Percentiles rank a stretch among this genome's conserved stretches.
These are phyloP conservation scores for Cynanchum wilfordii DNA, from an alignment of 257 asterid genomes.

Conservation along the genomic window DNA sequence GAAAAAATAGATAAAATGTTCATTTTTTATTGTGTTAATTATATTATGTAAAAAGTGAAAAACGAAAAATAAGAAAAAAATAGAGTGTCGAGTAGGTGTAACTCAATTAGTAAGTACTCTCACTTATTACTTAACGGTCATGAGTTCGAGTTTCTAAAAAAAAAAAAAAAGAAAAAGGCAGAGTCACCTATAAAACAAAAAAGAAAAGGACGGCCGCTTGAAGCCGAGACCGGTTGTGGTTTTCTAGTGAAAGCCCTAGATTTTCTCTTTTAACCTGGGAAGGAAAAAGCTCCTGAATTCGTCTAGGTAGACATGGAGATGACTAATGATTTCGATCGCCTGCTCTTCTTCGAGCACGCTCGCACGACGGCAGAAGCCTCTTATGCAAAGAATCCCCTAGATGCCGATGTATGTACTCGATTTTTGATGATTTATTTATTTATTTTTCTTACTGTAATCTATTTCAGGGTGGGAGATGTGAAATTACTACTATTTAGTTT, in stretches of 20 bases:
- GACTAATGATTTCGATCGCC: slow-evolving; percentile 76
- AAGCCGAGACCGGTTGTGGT: not conserved
- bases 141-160: no score
- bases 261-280: not conserved
- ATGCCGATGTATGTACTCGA: slow-evolving; percentile 53
- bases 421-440: not conserved
- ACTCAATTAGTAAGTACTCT: no score
- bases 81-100: no score
- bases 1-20: no score
- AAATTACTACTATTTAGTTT: not conserved
- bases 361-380: slow-evolving; percentile 72
- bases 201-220: not conserved
- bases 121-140: no score
- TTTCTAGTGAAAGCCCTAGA: not conserved
- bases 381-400: slow-evolving; percentile 63
- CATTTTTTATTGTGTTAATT: no score
- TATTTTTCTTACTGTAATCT: not conserved
- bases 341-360: slow-evolving; percentile 81
- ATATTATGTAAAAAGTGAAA: no score
- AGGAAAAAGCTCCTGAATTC: not conserved
- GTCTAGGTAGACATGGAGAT: slow-evolving; percentile 34
- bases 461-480: not conserved
- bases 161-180: no score
- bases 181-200: no score
- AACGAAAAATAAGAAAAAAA: no score